These are phyloP conservation scores for Pythium dissotocum DNA, from an alignment of 352 stramenopile genomes.

Conservation along the genomic window DNA sequence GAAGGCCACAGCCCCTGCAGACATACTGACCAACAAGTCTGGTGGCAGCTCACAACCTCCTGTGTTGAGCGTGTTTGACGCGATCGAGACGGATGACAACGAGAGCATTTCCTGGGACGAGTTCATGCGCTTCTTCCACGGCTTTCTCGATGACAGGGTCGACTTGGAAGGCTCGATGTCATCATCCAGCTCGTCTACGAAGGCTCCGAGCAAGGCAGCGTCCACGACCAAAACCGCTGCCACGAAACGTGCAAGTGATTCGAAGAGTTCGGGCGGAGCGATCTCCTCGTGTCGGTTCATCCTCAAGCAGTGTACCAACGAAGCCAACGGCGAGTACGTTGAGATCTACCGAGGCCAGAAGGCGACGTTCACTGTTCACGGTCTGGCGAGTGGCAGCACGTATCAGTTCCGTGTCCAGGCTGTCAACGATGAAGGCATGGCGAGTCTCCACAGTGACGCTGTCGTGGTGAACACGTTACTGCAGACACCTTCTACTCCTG, in stretches of 20 bases:
- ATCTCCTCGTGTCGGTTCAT: conserved; percentile 62
- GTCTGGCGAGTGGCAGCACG: conserved; percentile 75
- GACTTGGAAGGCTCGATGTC: conserved; percentile 26
- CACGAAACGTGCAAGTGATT: neutral
- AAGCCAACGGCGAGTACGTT: conserved; percentile 79
- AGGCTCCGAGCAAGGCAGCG: neutral
- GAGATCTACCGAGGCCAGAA: conserved; percentile 83
- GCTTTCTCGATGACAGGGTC: conserved; percentile 41
- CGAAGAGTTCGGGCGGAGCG: conserved; percentile 6
- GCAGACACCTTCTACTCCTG: conserved; percentile 60
- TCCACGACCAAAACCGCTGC: neutral
- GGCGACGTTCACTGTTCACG: conserved; percentile 70
- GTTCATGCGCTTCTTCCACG: conserved; percentile 79
- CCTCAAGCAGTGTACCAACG: conserved; percentile 85
- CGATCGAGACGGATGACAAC: conserved; percentile 89
- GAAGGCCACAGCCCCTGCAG: conserved; percentile 38
- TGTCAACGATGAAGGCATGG: conserved; percentile 71
- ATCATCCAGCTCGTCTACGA: conserved; percentile 2
- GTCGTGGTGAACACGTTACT: conserved; percentile 87
- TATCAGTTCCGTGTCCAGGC: conserved; percentile 90
- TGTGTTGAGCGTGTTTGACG: conserved; percentile 83
- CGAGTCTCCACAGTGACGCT: conserved; percentile 67
- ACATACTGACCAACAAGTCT: neutral
- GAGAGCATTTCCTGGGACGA: conserved; percentile 88
- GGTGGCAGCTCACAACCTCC: conserved; percentile 2